phyloP scores from a whole-genome alignment of 805 yeast species.

The Cyberlindnera maclurae region DNA sequence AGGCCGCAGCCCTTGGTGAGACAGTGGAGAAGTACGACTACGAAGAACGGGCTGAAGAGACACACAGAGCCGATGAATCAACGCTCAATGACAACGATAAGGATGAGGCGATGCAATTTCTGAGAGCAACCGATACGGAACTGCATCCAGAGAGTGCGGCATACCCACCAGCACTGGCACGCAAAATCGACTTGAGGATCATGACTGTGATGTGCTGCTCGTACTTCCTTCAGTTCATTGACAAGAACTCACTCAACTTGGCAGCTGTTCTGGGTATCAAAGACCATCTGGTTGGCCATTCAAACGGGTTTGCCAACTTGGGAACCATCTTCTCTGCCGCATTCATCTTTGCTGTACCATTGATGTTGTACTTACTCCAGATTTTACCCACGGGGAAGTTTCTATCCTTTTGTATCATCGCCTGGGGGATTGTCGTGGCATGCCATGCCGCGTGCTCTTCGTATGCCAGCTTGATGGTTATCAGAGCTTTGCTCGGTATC shows the following conservation, averaged over 20 bases:
- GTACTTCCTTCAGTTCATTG: conserved; percentile 52
- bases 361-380: conserved; percentile 42
- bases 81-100: conserved; percentile 12
- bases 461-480: conserved; percentile 49
- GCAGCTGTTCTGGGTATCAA: conserved; percentile 63
- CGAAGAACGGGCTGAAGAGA: not conserved
- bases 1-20: not conserved
- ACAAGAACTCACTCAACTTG: conserved; percentile 51
- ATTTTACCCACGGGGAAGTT: conserved; percentile 47
- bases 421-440: conserved; percentile 49
- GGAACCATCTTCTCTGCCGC: conserved; percentile 49
- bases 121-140: conserved; percentile 10
- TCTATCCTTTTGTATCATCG: conserved; percentile 36
- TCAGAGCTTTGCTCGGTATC: conserved; percentile 44
- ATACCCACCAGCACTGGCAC: conserved; percentile 16
- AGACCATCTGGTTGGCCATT: conserved; percentile 30
- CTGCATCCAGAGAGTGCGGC: conserved; percentile 1
- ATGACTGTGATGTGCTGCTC: conserved; percentile 44
- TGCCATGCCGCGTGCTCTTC: conserved; percentile 46
- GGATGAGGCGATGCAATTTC: conserved; percentile 22
- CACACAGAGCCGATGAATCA: conserved; percentile 8
- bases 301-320: conserved; percentile 44
- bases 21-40: not conserved
- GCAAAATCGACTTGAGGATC: conserved; percentile 41
- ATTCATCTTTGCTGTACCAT: conserved; percentile 47